phyloP scores from a whole-genome alignment of 495 filamentous ascomycete species.

The Evansstolkia leycettana region DNA sequence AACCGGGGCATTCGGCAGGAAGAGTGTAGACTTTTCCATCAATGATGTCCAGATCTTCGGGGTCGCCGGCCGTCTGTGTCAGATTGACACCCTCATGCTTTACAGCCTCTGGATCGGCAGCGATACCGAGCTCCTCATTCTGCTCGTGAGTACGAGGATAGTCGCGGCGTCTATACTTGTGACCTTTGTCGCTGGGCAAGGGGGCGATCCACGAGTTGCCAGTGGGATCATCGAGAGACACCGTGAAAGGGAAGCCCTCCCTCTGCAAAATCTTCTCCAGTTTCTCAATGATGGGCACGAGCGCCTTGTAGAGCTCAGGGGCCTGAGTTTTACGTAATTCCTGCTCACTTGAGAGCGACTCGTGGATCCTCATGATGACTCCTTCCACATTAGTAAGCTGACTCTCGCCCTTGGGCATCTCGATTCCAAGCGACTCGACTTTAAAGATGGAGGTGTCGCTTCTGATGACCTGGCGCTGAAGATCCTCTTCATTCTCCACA shows the following conservation, averaged over 20 bases:
- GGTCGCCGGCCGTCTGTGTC: slow-evolving; percentile 9
- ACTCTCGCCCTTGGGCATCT: slow-evolving; percentile 79
- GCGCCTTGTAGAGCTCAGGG: slow-evolving; percentile 64
- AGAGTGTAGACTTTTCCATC: slow-evolving; percentile 85
- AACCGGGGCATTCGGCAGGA: slow-evolving; percentile 83
- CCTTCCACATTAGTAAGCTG: slow-evolving; percentile 90
- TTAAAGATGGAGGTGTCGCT: slow-evolving; percentile 73
- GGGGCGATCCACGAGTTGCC: slow-evolving; percentile 98
- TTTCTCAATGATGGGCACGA: slow-evolving; percentile 58
- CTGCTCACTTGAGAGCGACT: slow-evolving; percentile 68
- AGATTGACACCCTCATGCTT: slow-evolving; percentile 10
- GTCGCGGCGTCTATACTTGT: slow-evolving; percentile 71
- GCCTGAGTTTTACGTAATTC: slow-evolving; percentile 55
- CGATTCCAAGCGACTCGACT: slow-evolving; percentile 76
- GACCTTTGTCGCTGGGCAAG: slow-evolving; percentile 50
- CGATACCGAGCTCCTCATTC: slow-evolving; percentile 69
- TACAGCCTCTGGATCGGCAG: slow-evolving; percentile 23
- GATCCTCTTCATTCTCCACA: slow-evolving; percentile 54
- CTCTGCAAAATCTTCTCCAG: slow-evolving; percentile 62
- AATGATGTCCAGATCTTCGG: slow-evolving; percentile 62
- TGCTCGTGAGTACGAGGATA: slow-evolving; percentile 74
- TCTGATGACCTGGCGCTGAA: slow-evolving; percentile 81
- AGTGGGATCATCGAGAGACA: slow-evolving; percentile 77
- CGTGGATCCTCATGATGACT: slow-evolving; percentile 58
- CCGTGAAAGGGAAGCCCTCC: slow-evolving; percentile 70